Base-by-base conservation (phyloP, 176 grass and related monocot genomes). In the Oryza glumipatula region DNA sequence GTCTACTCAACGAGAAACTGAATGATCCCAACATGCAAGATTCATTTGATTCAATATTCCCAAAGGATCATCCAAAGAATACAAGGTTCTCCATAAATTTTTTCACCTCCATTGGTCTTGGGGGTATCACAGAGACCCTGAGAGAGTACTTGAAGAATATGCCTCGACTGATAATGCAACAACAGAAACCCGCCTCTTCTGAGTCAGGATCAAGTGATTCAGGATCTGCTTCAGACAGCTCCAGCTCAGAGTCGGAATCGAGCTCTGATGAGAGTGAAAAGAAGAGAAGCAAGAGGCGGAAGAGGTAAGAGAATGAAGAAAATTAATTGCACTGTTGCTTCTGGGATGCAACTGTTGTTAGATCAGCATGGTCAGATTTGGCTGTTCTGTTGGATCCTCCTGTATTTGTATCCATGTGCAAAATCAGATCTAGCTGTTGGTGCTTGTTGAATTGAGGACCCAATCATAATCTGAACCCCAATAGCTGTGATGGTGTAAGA, bases 151-250 rank as follows among this genome's bases (percentile, higher is more conserved):
- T 98, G 68, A 98, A 98, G 79, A 98, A 95, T 52, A 98, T 98
- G 96, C 96, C 96, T 0, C 87, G 93, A 19, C 83, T 98, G 48
- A 98, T 98, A 85, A 98, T 98, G 96, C 93, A 95, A 85, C 93
- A 98, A 68, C 96, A 98, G 56, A 95, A 94, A 75, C 83, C 82
- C 3, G 77, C 81, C 8, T 78, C 78, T 1, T 80, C 74, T 2
- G 87, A 91, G 2, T 86, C 82, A 23, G 91, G 90, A 76, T 94
- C 92, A 61, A 80, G 83, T 48, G 90, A 79, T 30, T 87, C 89
- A 11, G 90, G 46, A 70, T 90, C 91, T 74, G 76, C 45, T 51
- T 92, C 84, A 23, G 91, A 74, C 69, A 88, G 78, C 70, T 89
- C 88, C 9, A 74, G 80, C 32, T 61, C 79, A 72, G 85, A 76